These are phyloP conservation scores for Salicornia ramosissima DNA, from an alignment of 148 eudicot genomes.

Conservation along the genomic window DNA sequence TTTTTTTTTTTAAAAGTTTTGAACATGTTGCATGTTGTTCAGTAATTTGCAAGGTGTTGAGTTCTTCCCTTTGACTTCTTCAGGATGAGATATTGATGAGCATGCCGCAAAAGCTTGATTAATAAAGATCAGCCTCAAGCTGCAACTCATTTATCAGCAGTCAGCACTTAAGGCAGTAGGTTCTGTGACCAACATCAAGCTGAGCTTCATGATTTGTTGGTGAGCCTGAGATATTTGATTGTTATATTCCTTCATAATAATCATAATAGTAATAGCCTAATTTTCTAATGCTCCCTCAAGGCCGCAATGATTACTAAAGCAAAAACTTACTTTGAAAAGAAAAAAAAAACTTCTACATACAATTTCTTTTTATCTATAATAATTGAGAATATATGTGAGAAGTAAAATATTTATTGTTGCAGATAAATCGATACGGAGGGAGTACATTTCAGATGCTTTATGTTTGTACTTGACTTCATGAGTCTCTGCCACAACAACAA, in stretches of 20 bases:
- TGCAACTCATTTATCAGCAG: slow-evolving; percentile 5
- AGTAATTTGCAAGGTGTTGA: not conserved
- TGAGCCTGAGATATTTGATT: slow-evolving; percentile 13
- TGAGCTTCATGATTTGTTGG: slow-evolving; percentile 32
- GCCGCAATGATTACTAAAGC: not conserved
- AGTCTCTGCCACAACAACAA: no score
- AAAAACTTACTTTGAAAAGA: no score
- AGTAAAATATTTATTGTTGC: no score
- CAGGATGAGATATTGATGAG: slow-evolving; percentile 73
- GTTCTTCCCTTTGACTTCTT: not conserved
- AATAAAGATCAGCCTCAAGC: slow-evolving; percentile 55
- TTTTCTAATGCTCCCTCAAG: not conserved
- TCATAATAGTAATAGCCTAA: no score
- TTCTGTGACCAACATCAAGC: slow-evolving; percentile 56
- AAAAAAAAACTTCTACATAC: no score
- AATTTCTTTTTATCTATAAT: no score
- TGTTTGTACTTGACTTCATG: no score
- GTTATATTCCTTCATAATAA: not conserved
- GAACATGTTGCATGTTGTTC: not conserved
- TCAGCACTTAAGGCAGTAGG: slow-evolving; percentile 23
- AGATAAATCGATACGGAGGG: no score
- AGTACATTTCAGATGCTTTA: no score
- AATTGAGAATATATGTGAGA: no score
- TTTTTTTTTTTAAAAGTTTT: not conserved
- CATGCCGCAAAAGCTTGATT: slow-evolving; percentile 88